phyloP scores from a whole-genome alignment of 1,139 yeast genomes.

The Suhomyces yuchorum region DNA sequence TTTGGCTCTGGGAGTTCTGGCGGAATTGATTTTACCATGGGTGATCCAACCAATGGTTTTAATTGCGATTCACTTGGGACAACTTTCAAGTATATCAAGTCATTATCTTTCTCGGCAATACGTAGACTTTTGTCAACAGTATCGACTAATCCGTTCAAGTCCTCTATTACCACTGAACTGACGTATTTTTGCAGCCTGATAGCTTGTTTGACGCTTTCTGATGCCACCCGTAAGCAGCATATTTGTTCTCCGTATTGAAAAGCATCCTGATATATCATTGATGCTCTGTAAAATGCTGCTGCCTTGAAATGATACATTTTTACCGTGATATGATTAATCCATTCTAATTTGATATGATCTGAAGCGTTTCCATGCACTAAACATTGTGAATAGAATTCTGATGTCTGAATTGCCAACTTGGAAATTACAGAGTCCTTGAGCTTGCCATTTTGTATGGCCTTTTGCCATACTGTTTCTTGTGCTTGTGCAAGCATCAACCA shows the following conservation, averaged over 20 bases:
- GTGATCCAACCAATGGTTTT: conserved; percentile 48
- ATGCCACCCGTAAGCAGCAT: conserved; percentile 52
- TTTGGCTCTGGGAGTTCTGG: conserved; percentile 37
- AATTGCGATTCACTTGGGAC: conserved; percentile 55
- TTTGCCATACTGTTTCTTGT: conserved; percentile 83
- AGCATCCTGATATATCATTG: conserved; percentile 50
- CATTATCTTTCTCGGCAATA: conserved; percentile 76
- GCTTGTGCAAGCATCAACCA: conserved; percentile 78
- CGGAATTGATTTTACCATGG: conserved; percentile 56
- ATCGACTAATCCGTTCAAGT: conserved; percentile 47
- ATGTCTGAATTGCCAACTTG: conserved; percentile 63
- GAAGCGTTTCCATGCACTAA: conserved; percentile 47
- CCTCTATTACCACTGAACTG: conserved; percentile 44
- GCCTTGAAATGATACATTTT: conserved; percentile 67
- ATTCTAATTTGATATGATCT: conserved; percentile 57
- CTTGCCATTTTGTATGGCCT: conserved; percentile 54
- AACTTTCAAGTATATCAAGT: conserved; percentile 67
- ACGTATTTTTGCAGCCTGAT: conserved; percentile 46
- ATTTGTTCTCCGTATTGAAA: conserved; percentile 72
- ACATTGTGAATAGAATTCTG: conserved; percentile 57
- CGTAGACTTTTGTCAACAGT: conserved; percentile 50
- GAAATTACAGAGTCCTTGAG: conserved; percentile 65
- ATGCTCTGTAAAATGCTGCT: conserved; percentile 66
- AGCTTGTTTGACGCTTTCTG: conserved; percentile 36
- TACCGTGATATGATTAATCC: conserved; percentile 62